A percentile compares a stretch with the other conserved stretches of the same genome.
Evolutionary conservation across 1,139 yeast species (phyloP).

Genomic region (Kazachstania sp.): DNA sequence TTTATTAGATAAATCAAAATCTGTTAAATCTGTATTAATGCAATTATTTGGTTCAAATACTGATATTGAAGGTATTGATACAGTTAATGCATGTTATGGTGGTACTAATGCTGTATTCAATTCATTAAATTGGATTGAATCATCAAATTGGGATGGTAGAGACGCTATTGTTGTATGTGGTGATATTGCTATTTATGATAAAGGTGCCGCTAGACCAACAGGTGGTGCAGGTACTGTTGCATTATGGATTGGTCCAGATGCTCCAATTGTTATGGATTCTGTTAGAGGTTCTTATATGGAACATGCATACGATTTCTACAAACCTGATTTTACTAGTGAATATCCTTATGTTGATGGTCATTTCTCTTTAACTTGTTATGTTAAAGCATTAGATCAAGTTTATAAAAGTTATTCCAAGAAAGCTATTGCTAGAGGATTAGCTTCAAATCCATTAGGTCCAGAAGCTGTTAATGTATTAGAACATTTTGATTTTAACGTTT

Average conservation of each 20-base stretch:
- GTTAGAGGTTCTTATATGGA: conserved; percentile 90
- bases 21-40: conserved; percentile 93
- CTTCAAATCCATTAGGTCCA: conserved; percentile 35
- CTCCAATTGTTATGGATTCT: conserved; percentile 87
- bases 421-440: conserved; percentile 51
- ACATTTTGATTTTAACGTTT: conserved; percentile 87
- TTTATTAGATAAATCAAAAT: conserved; percentile 90
- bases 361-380: conserved; percentile 88
- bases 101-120: conserved; percentile 95
- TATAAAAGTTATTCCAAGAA: conserved; percentile 77
- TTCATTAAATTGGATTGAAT: conserved; percentile 92
- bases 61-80: conserved; percentile 95
- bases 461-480: conserved; percentile 56
- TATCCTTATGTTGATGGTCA: conserved; percentile 98
- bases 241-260: conserved; percentile 91
- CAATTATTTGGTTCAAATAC: conserved; percentile 73
- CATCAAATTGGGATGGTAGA: conserved; percentile 97
- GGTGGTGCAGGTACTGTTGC: conserved; percentile 99
- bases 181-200: conserved; percentile 94
- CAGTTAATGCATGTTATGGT: conserved; percentile 96
- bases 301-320: conserved; percentile 95
- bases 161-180: conserved; percentile 96
- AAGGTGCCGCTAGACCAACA: conserved; percentile 98
- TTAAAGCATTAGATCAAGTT: conserved; percentile 83
- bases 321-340: conserved; percentile 94